Conservation (phyloP, 371 early-diverging fungal species). For the Dentiscutata heterogama region DNA sequence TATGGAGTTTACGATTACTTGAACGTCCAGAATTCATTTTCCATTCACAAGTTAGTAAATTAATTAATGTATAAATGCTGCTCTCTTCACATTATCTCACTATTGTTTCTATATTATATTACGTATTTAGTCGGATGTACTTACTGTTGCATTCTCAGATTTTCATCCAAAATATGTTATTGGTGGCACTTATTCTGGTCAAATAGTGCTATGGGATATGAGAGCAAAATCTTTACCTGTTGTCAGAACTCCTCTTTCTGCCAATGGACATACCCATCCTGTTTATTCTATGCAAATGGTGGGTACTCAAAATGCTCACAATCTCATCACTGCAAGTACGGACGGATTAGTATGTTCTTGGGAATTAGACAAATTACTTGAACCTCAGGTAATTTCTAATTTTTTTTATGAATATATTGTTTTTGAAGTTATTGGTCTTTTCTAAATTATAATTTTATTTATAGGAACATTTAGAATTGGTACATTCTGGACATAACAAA, state of each 20-base stretch:
- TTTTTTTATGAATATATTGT: no score
- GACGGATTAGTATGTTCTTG: conserved; percentile 97
- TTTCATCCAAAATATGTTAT: conserved; percentile 93
- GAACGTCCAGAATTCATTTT: conserved; percentile 96
- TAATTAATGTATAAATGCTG: background rate
- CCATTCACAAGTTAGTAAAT: conserved; percentile 74
- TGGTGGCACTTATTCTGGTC: conserved; percentile 97
- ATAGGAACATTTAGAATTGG: conserved; percentile 82
- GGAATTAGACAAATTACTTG: conserved; percentile 92
- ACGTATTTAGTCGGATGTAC: conserved; percentile 82
- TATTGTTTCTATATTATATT: conserved; percentile 9
- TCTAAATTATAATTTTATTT: background rate
- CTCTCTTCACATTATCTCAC: background rate
- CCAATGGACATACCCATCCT: conserved; percentile 96
- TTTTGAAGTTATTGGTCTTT: no score
- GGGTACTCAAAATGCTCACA: conserved; percentile 95
- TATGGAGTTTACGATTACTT: conserved; percentile 92
- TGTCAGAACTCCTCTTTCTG: conserved; percentile 89
- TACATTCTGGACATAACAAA: conserved; percentile 78
- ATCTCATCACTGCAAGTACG: conserved; percentile 89
- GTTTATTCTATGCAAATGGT: conserved; percentile 90
- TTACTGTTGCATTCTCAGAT: conserved; percentile 87
- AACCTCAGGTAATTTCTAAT: no score
- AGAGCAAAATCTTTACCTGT: conserved; percentile 88
- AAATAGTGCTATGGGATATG: conserved; percentile 97